Evolutionary conservation across 495 filamentous ascomycete genomes (phyloP).

Genomic region (Aspergillus egyptiacus): DNA sequence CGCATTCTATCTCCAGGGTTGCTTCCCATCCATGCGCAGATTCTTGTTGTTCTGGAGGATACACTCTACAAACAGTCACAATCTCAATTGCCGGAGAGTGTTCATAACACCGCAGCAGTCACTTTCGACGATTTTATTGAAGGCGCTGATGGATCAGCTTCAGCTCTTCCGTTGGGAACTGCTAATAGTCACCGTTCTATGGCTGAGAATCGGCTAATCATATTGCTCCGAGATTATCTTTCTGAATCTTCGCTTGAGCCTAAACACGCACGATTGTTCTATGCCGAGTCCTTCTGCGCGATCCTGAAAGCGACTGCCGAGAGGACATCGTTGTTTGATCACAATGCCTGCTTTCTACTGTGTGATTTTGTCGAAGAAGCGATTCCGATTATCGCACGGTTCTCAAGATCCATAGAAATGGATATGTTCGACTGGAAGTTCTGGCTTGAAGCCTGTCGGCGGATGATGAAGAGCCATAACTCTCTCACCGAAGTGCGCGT

Average conservation of each 20-base stretch:
- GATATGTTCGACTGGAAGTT: slow-evolving; percentile 72
- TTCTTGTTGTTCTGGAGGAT: slow-evolving; percentile 73
- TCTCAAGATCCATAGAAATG: slow-evolving; percentile 42
- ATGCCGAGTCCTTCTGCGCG: slow-evolving; percentile 70
- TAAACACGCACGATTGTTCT: slow-evolving; percentile 57
- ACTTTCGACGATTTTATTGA: slow-evolving; percentile 73
- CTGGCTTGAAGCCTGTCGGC: slow-evolving; percentile 78
- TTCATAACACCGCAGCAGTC: slow-evolving; percentile 52
- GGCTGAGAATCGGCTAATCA: slow-evolving; percentile 86
- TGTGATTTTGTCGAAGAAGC: slow-evolving; percentile 90
- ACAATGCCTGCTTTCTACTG: slow-evolving; percentile 83
- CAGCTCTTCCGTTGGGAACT: slow-evolving; percentile 58
- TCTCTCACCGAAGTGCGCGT: slow-evolving; percentile 90
- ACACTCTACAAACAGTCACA: slow-evolving; percentile 68
- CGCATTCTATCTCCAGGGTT: slow-evolving; percentile 67
- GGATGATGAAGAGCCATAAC: slow-evolving; percentile 83
- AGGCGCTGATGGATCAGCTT: slow-evolving; percentile 62
- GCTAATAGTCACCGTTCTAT: slow-evolving; percentile 72
- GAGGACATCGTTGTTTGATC: slow-evolving; percentile 75
- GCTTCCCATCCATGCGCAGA: slow-evolving; percentile 77
- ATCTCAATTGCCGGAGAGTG: slow-evolving; percentile 47
- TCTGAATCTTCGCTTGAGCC: slow-evolving; percentile 56
- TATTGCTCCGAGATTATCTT: slow-evolving; percentile 80
- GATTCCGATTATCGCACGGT: slow-evolving; percentile 54
- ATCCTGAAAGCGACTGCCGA: slow-evolving; percentile 68